phyloP scores from a whole-genome alignment of 2,329 filamentous ascomycete genomes.

The Fusarium tricinctum region DNA sequence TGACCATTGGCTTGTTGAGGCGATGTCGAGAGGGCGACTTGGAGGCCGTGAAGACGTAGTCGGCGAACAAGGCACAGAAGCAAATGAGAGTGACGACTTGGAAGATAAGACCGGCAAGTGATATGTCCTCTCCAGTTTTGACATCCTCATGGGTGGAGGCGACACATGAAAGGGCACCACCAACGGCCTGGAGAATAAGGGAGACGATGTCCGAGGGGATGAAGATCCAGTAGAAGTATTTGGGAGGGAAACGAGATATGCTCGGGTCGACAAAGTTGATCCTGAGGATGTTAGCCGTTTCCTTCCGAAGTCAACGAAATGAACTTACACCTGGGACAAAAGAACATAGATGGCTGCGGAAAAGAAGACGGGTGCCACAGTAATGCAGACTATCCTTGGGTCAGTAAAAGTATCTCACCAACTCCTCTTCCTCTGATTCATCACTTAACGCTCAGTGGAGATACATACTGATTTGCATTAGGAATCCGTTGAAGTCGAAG shows the following conservation, averaged over 20 bases:
- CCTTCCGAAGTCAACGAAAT: too few species aligned
- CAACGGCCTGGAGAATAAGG: slow-evolving; percentile 65
- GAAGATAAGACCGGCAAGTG: slow-evolving; percentile 65
- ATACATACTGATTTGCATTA: slow-evolving; percentile 72
- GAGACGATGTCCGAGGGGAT: slow-evolving; percentile 65
- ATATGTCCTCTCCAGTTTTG: slow-evolving; percentile 61
- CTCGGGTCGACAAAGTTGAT: slow-evolving; percentile 45
- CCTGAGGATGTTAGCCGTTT: slow-evolving; percentile 15
- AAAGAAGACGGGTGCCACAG: slow-evolving; percentile 51
- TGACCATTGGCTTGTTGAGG: slow-evolving; percentile 56
- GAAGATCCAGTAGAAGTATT: slow-evolving; percentile 48
- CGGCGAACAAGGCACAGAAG: slow-evolving; percentile 59
- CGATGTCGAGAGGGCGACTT: slow-evolving; percentile 50
- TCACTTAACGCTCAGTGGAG: not conserved
- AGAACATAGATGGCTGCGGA: slow-evolving; percentile 50
- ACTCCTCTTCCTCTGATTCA: not conserved
- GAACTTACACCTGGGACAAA: slow-evolving; percentile 49
- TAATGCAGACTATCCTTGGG: slow-evolving; percentile 50
- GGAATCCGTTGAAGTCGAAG: slow-evolving; percentile 69
- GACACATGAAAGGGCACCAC: slow-evolving; percentile 61
- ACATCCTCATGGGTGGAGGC: slow-evolving; percentile 52
- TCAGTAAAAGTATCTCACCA: slow-evolving; percentile 8
- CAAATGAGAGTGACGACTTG: slow-evolving; percentile 64
- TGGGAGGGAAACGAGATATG: slow-evolving; percentile 44
- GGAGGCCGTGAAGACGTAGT: slow-evolving; percentile 56